Evolutionary conservation across 176 grass and related monocot species (phyloP).

Genomic region (Echinochloa phyllopogon): DNA sequence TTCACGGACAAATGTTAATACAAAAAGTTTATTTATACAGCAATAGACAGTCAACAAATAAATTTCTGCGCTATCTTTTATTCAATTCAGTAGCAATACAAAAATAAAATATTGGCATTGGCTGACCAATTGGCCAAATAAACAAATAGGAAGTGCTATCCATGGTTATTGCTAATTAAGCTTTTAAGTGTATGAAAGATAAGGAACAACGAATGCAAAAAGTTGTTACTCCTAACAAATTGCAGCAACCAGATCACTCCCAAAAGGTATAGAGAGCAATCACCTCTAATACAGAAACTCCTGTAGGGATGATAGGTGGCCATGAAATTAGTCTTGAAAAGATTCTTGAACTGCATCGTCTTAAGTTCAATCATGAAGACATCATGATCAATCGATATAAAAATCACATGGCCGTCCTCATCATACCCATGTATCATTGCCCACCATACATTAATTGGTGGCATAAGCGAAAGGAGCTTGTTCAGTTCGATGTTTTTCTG

Average conservation of each 20-base stretch:
- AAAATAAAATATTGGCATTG: background rate
- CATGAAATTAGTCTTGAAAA: background rate
- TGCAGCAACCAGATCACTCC: too few relatives aligned
- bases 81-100: background rate
- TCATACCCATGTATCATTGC: background rate
- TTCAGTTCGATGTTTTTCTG: background rate
- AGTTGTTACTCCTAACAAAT: too few relatives aligned
- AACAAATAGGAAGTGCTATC: background rate
- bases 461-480: background rate
- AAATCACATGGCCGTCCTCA: background rate
- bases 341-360: background rate
- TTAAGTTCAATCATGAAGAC: constrained; percentile 12
- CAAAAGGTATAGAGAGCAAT: too few relatives aligned
- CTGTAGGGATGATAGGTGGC: background rate
- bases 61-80: background rate
- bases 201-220: too few relatives aligned
- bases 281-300: background rate
- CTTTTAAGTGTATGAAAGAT: background rate
- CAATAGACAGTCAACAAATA: background rate
- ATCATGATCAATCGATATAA: background rate
- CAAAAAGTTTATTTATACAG: background rate
- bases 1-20: background rate
- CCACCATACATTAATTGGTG: fast-evolving
- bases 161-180: background rate
- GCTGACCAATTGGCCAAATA: background rate